Conservation (phyloP, 441 rosid genomes). For the Syzygium malaccense region DNA sequence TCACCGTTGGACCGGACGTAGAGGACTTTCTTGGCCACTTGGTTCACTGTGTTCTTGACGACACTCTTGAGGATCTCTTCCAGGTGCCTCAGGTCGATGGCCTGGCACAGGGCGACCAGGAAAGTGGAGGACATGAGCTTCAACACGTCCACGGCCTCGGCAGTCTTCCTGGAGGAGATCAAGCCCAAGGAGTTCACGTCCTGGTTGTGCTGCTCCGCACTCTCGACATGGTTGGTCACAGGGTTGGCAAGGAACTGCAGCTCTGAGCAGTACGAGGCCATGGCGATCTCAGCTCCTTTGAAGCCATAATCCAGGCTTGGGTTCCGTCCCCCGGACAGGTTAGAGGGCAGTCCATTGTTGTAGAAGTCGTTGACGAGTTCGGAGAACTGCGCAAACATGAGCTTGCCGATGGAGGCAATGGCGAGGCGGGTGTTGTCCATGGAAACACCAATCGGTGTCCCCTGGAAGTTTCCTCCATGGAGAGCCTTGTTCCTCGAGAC, state of each 20-base stretch:
- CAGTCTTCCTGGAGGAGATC: slow-evolving; percentile 41
- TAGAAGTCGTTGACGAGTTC: slow-evolving; percentile 48
- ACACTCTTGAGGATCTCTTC: slow-evolving; percentile 40
- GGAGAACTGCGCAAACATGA: slow-evolving; percentile 50
- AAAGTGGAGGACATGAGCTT: slow-evolving; percentile 50
- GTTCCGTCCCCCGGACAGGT: slow-evolving; percentile 34
- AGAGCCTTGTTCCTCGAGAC: slow-evolving; percentile 41
- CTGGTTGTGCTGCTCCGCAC: slow-evolving; percentile 50
- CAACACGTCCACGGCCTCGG: slow-evolving; percentile 34
- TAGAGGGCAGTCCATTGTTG: slow-evolving; percentile 59
- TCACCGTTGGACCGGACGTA: slow-evolving; percentile 28
- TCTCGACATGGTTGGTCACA: slow-evolving; percentile 44
- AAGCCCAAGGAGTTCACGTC: slow-evolving; percentile 47
- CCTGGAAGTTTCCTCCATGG: slow-evolving; percentile 51
- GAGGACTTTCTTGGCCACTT: slow-evolving; percentile 25
- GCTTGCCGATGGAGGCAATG: slow-evolving; percentile 41
- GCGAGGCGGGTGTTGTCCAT: slow-evolving; percentile 56
- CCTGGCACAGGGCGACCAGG: slow-evolving; percentile 41
- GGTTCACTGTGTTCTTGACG: slow-evolving; percentile 30
- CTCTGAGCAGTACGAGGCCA: slow-evolving; percentile 52
- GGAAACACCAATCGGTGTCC: slow-evolving; percentile 53
- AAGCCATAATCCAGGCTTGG: slow-evolving; percentile 50
- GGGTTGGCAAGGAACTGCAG: slow-evolving; percentile 49
- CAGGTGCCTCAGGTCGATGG: slow-evolving; percentile 47
- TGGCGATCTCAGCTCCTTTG: slow-evolving; percentile 52